Evolutionary conservation across 2,329 filamentous ascomycete genomes (phyloP), one percentile per base, ranked within the genome.

Genomic region (Eutypa lata): DNA sequence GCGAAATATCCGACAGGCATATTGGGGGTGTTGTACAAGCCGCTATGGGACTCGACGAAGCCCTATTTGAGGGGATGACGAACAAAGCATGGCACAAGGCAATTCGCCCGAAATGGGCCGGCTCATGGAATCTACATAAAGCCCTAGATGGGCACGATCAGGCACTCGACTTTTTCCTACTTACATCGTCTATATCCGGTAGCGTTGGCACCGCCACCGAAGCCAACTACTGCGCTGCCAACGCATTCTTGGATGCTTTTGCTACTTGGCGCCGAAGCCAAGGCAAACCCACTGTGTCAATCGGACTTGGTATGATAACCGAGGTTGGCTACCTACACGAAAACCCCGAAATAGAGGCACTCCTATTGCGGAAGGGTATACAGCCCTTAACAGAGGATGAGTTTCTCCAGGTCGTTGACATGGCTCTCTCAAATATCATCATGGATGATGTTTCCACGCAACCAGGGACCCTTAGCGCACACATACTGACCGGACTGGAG

Each of bases 191-290:
- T 33, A 52, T 67, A 5, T 61, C 63, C 0, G 69, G 65, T 0
- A 61, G 53, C 4, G 52, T 70, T 1, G 72, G 69, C 0, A 62
- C 53, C 0, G 55, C 67, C 1, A 66, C 61, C 0, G 70, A 75
- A 48, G 57, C 54, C 24, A 72, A 72, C 40, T 76, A 76, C 46
- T 65, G 62, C n/a, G 64, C 71, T 0, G 66, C 64, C 3, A 75
- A 75, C 51, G 60, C 56, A 8, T 74, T 67, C 56, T 62, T 72
- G 1, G 71, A 74, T 47, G 57, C 61, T 1, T 65, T 73, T 31
- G 61, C 66, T 0, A 46, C 59, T 2, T 65, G 65, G 46, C 59
- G 67, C 4, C 53, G 61, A 1, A 37, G 44, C 3, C 58, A 60
- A 2, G 68, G 66, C 1, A 59, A 67, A 1, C 51, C 66, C 3